Percentiles rank a stretch among this genome's conserved stretches.
phyloP scores from a whole-genome alignment of 2,329 filamentous ascomycete genomes.

The Gliomastix tumulicola region DNA sequence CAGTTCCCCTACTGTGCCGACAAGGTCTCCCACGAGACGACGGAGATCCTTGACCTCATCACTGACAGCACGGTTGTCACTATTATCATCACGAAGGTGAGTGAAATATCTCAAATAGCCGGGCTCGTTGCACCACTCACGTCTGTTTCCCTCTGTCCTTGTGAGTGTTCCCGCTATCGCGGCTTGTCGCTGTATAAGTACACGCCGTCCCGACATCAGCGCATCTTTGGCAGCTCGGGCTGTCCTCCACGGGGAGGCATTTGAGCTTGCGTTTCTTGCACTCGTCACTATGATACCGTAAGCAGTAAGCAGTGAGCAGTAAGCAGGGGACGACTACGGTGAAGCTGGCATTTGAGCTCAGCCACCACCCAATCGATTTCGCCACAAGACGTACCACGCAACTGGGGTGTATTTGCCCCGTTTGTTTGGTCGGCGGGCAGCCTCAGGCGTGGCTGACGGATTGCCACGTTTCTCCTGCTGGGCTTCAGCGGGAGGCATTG shows the following conservation, averaged over 20 bases:
- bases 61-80: not conserved
- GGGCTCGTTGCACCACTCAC: too few relatives aligned
- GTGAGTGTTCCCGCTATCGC: too few relatives aligned
- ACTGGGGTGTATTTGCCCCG: conserved; percentile 28
- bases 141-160: too few relatives aligned
- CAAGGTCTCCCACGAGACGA: not conserved
- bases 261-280: conserved; percentile 34
- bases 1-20: not conserved
- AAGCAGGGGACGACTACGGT: too few relatives aligned
- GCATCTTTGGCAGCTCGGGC: conserved; percentile 21
- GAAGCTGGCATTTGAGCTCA: not conserved
- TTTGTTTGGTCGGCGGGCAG: conserved; percentile 14
- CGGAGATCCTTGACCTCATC: not conserved
- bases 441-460: not conserved
- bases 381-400: conserved; percentile 19
- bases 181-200: too few relatives aligned
- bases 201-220: too few relatives aligned
- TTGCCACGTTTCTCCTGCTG: too few relatives aligned
- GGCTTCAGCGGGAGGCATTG: too few relatives aligned
- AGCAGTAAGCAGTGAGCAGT: conserved; percentile 4
- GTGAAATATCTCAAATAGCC: too few relatives aligned
- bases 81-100: too few relatives aligned
- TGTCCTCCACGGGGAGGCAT: conserved; percentile 18
- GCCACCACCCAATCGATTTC: not conserved
- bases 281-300: conserved; percentile 21